Percentiles rank a stretch among this genome's conserved stretches.
phyloP scores from a whole-genome alignment of 140 eudicot genomes.

The Bidens hawaiensis region DNA sequence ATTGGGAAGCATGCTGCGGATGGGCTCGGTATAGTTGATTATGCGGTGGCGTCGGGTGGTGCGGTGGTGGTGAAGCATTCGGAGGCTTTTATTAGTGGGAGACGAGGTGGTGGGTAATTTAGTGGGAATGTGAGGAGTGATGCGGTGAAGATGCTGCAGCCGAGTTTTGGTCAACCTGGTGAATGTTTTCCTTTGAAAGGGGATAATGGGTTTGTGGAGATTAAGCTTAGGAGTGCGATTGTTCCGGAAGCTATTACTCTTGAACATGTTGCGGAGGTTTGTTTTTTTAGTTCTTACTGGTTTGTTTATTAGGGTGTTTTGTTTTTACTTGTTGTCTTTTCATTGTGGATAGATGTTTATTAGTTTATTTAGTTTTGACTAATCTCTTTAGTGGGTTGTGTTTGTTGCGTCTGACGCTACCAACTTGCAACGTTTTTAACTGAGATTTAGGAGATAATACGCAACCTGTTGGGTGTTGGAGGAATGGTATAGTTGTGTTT shows the following conservation, averaged over 20 bases:
- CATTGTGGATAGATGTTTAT: no score
- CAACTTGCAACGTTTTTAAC: no score
- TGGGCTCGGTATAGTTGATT: slow-evolving; percentile 90
- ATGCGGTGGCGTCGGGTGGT: slow-evolving; percentile 78
- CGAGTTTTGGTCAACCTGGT: slow-evolving; percentile 98
- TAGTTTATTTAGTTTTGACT: no score
- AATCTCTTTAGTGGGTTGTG: no score
- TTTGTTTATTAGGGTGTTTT: no score
- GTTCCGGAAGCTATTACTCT: slow-evolving; percentile 88
- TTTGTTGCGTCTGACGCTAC: no score
- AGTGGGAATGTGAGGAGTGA: slow-evolving; percentile 32
- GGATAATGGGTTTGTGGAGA: slow-evolving; percentile 61
- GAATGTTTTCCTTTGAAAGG: slow-evolving; percentile 89
- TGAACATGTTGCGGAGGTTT: slow-evolving; percentile 91
- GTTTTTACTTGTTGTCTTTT: no score
- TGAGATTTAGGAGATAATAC: no score
- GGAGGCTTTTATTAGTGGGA: slow-evolving; percentile 32
- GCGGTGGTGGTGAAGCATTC: slow-evolving; percentile 68
- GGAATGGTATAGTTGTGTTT: no score
- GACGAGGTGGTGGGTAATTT: slow-evolving; percentile 23
- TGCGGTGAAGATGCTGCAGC: slow-evolving; percentile 72
- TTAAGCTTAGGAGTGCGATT: slow-evolving; percentile 66
- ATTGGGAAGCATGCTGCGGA: slow-evolving; percentile 90
- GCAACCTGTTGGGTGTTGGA: no score
- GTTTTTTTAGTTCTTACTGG: no score